Percentiles rank a stretch among this genome's conserved stretches.
phyloP scores from a whole-genome alignment of 2,329 filamentous ascomycete genomes.

The Fonsecaea multimorphosa region DNA sequence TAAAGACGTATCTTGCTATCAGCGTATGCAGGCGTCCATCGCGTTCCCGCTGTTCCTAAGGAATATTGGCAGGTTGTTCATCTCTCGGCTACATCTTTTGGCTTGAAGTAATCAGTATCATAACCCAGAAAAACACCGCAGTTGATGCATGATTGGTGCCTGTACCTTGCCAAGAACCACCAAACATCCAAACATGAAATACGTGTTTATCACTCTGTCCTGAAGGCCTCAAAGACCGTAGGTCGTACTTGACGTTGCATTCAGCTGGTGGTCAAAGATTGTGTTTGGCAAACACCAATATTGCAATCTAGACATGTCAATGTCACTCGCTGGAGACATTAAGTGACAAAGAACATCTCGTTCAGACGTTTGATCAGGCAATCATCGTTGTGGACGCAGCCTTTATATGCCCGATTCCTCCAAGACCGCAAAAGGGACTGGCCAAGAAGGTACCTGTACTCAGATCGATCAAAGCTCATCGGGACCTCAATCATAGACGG shows the following conservation, averaged over 20 bases:
- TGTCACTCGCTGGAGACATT: background rate
- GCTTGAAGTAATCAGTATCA: background rate
- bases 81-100: background rate
- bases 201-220: background rate
- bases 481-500: background rate
- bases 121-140: too few species aligned
- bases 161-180: slow-evolving; percentile 17
- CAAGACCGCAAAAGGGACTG: background rate
- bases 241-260: background rate
- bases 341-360: background rate
- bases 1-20: too few species aligned
- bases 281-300: background rate
- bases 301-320: background rate
- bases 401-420: background rate
- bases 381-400: background rate
- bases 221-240: background rate
- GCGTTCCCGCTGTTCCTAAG: background rate
- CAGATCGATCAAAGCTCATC: background rate
- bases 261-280: background rate
- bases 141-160: background rate
- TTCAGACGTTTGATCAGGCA: background rate
- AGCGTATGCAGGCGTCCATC: background rate
- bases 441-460: background rate
- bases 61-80: background rate
- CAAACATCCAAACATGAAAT: background rate